A percentile compares a stretch with the other conserved stretches of the same genome.
phyloP scores from a whole-genome alignment of 2,329 filamentous ascomycete species.

The Cytospora schulzeri region DNA sequence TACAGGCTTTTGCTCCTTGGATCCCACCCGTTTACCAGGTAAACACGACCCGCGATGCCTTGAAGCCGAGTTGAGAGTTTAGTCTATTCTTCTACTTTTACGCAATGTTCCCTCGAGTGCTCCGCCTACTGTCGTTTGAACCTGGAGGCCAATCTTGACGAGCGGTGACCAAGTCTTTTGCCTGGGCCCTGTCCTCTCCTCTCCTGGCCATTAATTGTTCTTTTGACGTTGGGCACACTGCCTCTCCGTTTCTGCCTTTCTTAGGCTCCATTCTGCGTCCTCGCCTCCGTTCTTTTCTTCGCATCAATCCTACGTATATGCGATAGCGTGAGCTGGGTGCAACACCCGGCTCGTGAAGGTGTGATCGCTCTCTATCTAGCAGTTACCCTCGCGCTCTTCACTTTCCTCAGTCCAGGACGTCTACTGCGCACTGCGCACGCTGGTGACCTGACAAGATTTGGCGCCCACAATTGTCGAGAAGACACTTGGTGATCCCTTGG shows the following conservation, averaged over 20 bases:
- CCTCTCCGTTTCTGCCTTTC: constrained; percentile 16
- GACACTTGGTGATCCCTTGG: constrained; percentile 7
- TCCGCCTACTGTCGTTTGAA: constrained; percentile 22
- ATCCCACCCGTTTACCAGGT: constrained; percentile 1
- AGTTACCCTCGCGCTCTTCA: constrained; percentile 11
- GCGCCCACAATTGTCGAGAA: background rate
- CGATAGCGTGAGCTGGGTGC: constrained; percentile 24
- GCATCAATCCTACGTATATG: constrained; percentile 12
- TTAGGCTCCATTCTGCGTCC: background rate
- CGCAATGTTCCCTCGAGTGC: constrained; percentile 22
- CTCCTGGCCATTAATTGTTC: constrained; percentile 15
- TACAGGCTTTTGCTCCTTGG: background rate
- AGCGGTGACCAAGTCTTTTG: constrained; percentile 15
- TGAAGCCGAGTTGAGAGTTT: background rate
- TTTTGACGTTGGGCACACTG: constrained; percentile 8
- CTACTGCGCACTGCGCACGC: constrained; percentile 15
- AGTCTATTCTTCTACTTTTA: constrained; percentile 8
- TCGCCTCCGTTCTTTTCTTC: background rate
- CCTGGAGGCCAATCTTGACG: constrained; percentile 19
- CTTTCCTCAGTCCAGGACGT: background rate
- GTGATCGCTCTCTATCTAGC: constrained; percentile 8
- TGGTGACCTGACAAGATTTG: background rate
- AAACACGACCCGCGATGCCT: constrained; percentile 1
- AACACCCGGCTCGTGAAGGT: constrained; percentile 23
- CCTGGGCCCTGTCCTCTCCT: constrained; percentile 6